A percentile compares a stretch with the other conserved stretches of the same genome.
phyloP scores from a whole-genome alignment of 257 asterid genomes.

The Orobanche coerulescens region DNA sequence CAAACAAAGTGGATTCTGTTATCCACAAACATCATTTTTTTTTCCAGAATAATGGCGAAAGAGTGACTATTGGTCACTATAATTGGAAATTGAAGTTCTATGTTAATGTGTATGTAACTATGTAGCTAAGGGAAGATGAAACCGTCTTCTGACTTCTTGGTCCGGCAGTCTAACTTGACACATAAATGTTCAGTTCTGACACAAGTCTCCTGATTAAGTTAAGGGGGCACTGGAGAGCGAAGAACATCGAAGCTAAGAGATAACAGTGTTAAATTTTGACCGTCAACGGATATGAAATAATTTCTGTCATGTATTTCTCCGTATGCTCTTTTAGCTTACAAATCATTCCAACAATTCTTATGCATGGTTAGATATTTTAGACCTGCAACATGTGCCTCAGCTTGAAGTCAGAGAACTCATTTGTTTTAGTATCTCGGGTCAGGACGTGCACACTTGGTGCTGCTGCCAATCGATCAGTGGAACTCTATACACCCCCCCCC shows the following conservation, averaged over 20 bases:
- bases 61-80: not conserved
- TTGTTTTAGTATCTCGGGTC: conserved; percentile 1
- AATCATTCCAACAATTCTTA: not conserved
- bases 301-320: not conserved
- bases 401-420: not conserved
- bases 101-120: not conserved
- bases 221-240: not conserved
- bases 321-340: not conserved
- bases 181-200: not conserved
- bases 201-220: not conserved
- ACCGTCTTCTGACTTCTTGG: not conserved
- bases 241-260: not conserved
- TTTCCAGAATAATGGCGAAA: not conserved
- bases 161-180: not conserved
- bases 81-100: not conserved
- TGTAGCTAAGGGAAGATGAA: not conserved
- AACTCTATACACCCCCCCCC: not conserved
- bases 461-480: not conserved
- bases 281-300: not conserved
- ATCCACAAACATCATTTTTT: not conserved
- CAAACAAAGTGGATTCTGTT: not conserved
- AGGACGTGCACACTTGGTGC: not conserved
- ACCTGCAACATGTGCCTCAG: conserved; percentile 15
- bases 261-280: not conserved
- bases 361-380: not conserved